These are phyloP conservation scores for Fusarium pseudograminearum DNA, from an alignment of 2,329 filamentous ascomycete genomes.

Conservation along the genomic window DNA sequence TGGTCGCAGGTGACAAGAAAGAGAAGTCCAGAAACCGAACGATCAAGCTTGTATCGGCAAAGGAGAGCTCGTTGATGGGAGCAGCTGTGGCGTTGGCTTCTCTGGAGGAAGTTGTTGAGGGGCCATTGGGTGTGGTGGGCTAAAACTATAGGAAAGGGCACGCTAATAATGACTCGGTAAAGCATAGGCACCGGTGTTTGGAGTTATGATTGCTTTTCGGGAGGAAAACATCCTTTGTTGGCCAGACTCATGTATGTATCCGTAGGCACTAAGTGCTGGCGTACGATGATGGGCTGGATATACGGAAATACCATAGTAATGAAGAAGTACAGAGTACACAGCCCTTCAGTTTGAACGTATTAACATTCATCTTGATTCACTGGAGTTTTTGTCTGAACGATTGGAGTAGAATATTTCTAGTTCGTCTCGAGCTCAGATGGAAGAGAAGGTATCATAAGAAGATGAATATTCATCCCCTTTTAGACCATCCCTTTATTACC, in stretches of 20 bases:
- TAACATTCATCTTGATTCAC: background rate
- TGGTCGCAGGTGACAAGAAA: constrained; percentile 57
- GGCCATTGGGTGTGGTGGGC: constrained; percentile 32
- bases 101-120: constrained; percentile 43
- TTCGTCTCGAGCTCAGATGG: background rate
- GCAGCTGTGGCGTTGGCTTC: constrained; percentile 77
- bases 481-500: background rate
- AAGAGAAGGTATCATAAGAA: background rate
- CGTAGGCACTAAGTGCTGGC: background rate
- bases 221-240: constrained; percentile 6
- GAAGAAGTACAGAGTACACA: background rate
- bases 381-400: background rate
- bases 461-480: background rate
- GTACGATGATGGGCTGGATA: background rate
- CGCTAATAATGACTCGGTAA: constrained; percentile 10
- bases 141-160: constrained; percentile 4
- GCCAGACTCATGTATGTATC: background rate
- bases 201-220: constrained; percentile 18
- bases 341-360: no score
- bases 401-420: background rate
- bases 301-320: constrained; percentile 1
- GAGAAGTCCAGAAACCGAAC: constrained; percentile 53
- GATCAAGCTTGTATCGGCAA: constrained; percentile 74
- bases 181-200: constrained; percentile 29
- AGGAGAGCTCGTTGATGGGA: constrained; percentile 80